A percentile compares a stretch with the other conserved stretches of the same genome.
Conservation (phyloP, 768 basidiomycete species). For the Hygrocybe punicea region DNA sequence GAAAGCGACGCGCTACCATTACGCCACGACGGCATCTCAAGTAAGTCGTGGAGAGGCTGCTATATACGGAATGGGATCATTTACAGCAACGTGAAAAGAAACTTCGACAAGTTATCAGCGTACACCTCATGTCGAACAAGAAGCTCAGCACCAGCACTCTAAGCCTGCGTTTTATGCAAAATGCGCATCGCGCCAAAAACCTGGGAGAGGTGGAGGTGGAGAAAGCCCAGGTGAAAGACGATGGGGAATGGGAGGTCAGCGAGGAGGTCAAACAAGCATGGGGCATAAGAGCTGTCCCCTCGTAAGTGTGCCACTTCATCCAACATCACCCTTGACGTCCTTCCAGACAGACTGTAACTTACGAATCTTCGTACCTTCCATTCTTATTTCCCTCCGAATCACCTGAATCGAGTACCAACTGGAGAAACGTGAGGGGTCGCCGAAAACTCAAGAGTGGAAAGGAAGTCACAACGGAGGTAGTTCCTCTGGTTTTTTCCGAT, state of each 20-base stretch:
- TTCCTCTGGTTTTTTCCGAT: background rate
- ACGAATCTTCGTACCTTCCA: conserved; percentile 64
- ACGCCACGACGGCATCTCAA: conserved; percentile 8
- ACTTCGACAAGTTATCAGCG: too few species aligned
- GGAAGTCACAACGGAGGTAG: conserved; percentile 30
- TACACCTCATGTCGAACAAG: conserved; percentile 40
- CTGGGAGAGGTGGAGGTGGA: conserved; percentile 48
- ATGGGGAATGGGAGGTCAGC: conserved; percentile 62
- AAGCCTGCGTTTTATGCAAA: conserved; percentile 71
- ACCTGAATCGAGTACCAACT: conserved; percentile 13
- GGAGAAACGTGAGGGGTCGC: conserved; percentile 43
- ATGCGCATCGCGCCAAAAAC: conserved; percentile 56
- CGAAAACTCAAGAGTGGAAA: conserved; percentile 52
- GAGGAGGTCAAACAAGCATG: conserved; percentile 53
- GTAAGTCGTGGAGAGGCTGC: background rate
- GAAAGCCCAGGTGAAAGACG: conserved; percentile 56
- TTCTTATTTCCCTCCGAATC: conserved; percentile 51
- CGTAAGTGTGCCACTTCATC: conserved; percentile 13
- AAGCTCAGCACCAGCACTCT: conserved; percentile 62
- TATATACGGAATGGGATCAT: background rate
- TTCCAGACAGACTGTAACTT: conserved; percentile 34
- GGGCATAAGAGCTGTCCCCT: conserved; percentile 29
- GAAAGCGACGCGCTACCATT: conserved; percentile 13
- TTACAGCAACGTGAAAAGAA: too few species aligned
- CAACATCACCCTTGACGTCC: conserved; percentile 10